A percentile compares a stretch with the other conserved stretches of the same genome.
phyloP scores from a whole-genome alignment of 176 grass and related monocot species.

The Aegilops umbellulata region DNA sequence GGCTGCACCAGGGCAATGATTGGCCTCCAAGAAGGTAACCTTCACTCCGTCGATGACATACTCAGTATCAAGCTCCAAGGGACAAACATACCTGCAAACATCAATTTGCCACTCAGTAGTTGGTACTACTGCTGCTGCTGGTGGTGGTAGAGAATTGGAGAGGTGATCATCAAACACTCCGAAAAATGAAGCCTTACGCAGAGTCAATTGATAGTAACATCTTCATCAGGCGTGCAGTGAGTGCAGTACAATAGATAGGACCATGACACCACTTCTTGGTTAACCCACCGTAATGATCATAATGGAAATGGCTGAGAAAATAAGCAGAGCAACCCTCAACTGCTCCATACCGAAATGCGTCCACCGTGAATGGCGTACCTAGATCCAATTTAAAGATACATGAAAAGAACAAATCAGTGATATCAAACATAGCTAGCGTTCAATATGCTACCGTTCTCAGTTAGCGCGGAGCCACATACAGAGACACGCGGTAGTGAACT shows the following conservation, averaged over 20 bases:
- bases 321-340: slow-evolving; percentile 58
- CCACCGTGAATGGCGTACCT: slow-evolving; percentile 74
- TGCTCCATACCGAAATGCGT: slow-evolving; percentile 67
- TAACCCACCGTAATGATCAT: slow-evolving; percentile 72
- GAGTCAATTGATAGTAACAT: slow-evolving; percentile 61
- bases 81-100: slow-evolving; percentile 53
- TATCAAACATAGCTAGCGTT: not conserved
- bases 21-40: slow-evolving; percentile 69
- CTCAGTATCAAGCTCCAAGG: slow-evolving; percentile 60
- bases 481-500: not conserved
- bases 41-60: slow-evolving; percentile 58
- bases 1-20: slow-evolving; percentile 79
- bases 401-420: not conserved
- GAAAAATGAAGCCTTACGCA: slow-evolving; percentile 20
- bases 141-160: not conserved
- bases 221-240: slow-evolving; percentile 67
- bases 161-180: not conserved
- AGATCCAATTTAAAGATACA: not conserved
- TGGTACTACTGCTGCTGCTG: not conserved
- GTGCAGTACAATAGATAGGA: slow-evolving; percentile 67
- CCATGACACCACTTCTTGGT: slow-evolving; percentile 77
- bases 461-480: not conserved
- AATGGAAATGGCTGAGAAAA: slow-evolving; percentile 77
- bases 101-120: not conserved
- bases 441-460: not conserved